A percentile compares a stretch with the other conserved stretches of the same genome.
These are phyloP conservation scores for Hericium erinaceus DNA, from an alignment of 768 basidiomycete genomes.

Conservation along the genomic window DNA sequence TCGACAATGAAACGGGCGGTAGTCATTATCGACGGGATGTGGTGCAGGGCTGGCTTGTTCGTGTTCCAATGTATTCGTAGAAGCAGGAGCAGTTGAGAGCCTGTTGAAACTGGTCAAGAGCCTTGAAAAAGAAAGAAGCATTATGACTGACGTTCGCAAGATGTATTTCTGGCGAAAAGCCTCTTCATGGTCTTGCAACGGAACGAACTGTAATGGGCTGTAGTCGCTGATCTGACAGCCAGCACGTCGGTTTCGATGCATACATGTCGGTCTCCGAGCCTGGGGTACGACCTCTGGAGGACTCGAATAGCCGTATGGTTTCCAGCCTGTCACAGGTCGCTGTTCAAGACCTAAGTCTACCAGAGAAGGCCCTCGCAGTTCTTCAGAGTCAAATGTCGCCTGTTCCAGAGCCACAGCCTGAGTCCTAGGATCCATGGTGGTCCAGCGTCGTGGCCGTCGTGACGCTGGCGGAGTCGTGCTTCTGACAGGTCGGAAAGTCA, in stretches of 20 bases:
- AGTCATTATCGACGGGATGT: neutral
- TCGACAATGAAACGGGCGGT: neutral
- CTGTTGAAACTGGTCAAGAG: neutral
- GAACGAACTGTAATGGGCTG: neutral
- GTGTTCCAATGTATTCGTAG: neutral
- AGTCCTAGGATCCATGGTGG: neutral
- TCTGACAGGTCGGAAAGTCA: slow-evolving; percentile 6
- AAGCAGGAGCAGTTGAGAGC: neutral
- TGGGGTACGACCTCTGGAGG: too few species aligned
- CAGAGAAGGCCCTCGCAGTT: too few species aligned
- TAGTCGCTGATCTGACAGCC: neutral
- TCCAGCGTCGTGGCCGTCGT: slow-evolving; percentile 1
- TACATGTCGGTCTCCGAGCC: too few species aligned
- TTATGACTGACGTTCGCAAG: neutral
- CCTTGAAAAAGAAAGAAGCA: neutral
- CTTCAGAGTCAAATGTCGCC: too few species aligned
- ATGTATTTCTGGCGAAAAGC: neutral
- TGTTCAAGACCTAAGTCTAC: neutral
- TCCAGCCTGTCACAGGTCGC: neutral
- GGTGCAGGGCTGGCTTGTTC: too few species aligned
- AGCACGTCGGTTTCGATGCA: neutral
- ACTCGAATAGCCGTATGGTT: neutral
- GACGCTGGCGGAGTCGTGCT: slow-evolving; percentile 1
- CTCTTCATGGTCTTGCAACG: neutral
- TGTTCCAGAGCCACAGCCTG: neutral